Percentiles rank a stretch among this genome's conserved stretches.
These are phyloP conservation scores for Sequoia sempervirens DNA, from an alignment of 75 land plant species.

Conservation along the genomic window DNA sequence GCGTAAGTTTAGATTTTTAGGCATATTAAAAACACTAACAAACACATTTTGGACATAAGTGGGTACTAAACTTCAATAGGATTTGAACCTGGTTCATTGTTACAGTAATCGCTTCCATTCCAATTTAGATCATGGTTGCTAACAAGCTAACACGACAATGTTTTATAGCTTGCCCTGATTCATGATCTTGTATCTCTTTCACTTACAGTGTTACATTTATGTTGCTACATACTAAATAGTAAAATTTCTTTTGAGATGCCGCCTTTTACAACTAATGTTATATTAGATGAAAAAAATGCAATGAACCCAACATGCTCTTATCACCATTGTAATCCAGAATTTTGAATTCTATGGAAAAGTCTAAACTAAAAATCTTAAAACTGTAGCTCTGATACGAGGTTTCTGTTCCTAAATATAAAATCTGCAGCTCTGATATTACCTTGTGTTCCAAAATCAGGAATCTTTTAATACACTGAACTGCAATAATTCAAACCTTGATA, in stretches of 20 bases:
- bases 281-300: background rate
- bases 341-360: too few species aligned
- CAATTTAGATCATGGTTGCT: background rate
- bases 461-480: too few species aligned
- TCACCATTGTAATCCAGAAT: background rate
- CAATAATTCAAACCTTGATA: too few species aligned
- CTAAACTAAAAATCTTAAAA: too few species aligned
- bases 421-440: too few species aligned
- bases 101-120: background rate
- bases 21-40: background rate
- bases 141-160: background rate
- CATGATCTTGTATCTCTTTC: background rate
- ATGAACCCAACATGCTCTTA: background rate
- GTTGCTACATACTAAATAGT: too few species aligned
- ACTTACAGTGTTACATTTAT: background rate
- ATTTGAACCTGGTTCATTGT: background rate
- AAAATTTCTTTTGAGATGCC: background rate
- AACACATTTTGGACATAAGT: background rate
- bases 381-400: too few species aligned
- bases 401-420: too few species aligned
- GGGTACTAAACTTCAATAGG: background rate
- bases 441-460: too few species aligned
- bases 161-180: background rate
- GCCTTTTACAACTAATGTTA: background rate
- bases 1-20: background rate